These are phyloP conservation scores for Mycena rebaudengoi DNA, from an alignment of 768 basidiomycete genomes.

Conservation along the genomic window DNA sequence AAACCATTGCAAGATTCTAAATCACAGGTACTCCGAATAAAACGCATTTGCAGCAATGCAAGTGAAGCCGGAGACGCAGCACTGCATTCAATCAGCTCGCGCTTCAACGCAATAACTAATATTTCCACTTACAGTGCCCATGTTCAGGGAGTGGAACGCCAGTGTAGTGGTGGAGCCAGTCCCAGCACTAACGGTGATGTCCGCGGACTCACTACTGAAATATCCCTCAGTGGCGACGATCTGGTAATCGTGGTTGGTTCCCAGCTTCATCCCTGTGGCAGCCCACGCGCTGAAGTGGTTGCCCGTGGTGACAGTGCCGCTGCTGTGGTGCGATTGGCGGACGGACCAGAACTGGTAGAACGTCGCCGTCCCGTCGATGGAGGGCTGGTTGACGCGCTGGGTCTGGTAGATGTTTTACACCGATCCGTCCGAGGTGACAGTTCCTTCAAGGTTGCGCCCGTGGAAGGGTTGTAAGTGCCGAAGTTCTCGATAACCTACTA, in stretches of 20 bases:
- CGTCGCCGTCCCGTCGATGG: conserved; percentile 51
- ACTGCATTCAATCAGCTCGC: neutral
- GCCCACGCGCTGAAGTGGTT: conserved; percentile 57
- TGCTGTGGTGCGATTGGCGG: conserved; percentile 44
- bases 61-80: conserved; percentile 8
- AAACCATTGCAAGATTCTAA: no score
- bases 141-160: no score
- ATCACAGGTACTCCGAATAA: conserved; percentile 3
- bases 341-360: conserved; percentile 59
- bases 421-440: conserved; percentile 50
- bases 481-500: conserved; percentile 56
- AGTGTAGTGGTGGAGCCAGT: no score
- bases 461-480: conserved; percentile 50
- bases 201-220: conserved; percentile 43
- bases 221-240: conserved; percentile 58
- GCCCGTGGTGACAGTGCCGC: conserved; percentile 43
- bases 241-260: conserved; percentile 52
- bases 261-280: conserved; percentile 48
- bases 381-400: conserved; percentile 48
- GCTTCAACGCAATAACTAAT: neutral
- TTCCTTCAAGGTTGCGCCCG: conserved; percentile 41
- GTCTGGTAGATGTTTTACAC: conserved; percentile 52
- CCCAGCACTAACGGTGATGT: neutral
- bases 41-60: neutral
- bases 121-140: no score